Percentiles rank a stretch among this genome's conserved stretches.
These are phyloP conservation scores for Hanseniaspora lindneri DNA, from an alignment of 805 yeast species.

Conservation along the genomic window DNA sequence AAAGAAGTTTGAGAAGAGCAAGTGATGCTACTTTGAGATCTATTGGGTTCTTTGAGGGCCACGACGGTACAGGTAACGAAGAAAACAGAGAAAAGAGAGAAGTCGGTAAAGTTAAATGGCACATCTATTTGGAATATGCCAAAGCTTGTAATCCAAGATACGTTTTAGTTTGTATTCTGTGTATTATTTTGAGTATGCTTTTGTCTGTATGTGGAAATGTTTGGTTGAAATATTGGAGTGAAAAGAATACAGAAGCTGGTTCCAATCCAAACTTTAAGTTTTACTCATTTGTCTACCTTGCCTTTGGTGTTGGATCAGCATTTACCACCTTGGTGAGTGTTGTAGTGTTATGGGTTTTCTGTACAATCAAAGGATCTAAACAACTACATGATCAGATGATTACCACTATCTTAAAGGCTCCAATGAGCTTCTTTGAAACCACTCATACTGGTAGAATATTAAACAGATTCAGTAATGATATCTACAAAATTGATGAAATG, in stretches of 20 bases:
- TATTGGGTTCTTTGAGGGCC: slow-evolving; percentile 27
- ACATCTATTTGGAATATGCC: slow-evolving; percentile 70
- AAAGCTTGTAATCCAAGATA: slow-evolving; percentile 67
- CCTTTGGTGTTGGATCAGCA: slow-evolving; percentile 60
- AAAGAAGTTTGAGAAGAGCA: slow-evolving; percentile 47
- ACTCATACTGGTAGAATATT: slow-evolving; percentile 89
- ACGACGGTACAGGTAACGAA: slow-evolving; percentile 29
- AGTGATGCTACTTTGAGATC: slow-evolving; percentile 35
- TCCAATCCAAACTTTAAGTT: slow-evolving; percentile 58
- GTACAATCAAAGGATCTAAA: slow-evolving; percentile 73
- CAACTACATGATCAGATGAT: slow-evolving; percentile 69
- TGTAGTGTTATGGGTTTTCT: slow-evolving; percentile 60
- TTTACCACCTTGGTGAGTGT: slow-evolving; percentile 51
- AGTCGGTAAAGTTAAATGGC: slow-evolving; percentile 88
- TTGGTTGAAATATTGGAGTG: slow-evolving; percentile 98
- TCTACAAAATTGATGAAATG: slow-evolving; percentile 75
- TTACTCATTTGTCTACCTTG: slow-evolving; percentile 65
- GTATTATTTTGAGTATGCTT: slow-evolving; percentile 47
- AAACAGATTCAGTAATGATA: slow-evolving; percentile 84
- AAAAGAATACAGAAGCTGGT: slow-evolving; percentile 58
- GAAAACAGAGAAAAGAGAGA: slow-evolving; percentile 62
- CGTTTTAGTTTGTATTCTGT: slow-evolving; percentile 45
- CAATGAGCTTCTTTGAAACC: slow-evolving; percentile 91
- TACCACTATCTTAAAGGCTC: slow-evolving; percentile 62
- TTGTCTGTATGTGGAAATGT: slow-evolving; percentile 60